Evolutionary conservation across 225 moss, liverwort and hornwort species (phyloP).

Genomic region (Lunularia cruciata): DNA sequence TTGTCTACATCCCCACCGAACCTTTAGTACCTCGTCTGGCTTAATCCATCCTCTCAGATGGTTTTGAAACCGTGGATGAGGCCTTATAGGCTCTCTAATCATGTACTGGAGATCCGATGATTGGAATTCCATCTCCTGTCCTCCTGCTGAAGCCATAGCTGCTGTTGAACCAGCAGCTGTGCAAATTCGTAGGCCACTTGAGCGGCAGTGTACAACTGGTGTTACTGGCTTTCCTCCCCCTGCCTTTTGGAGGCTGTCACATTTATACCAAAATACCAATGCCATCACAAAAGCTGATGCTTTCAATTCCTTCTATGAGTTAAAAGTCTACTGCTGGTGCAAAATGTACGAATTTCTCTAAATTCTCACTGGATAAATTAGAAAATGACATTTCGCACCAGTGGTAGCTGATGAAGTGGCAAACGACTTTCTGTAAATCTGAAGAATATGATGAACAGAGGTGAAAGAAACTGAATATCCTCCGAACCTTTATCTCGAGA

Average conservation of each 20-base stretch:
- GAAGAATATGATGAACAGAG: too few species aligned
- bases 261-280: too few species aligned
- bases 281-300: too few species aligned
- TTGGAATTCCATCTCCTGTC: slow-evolving; percentile 51
- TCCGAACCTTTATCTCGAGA: too few species aligned
- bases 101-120: slow-evolving; percentile 76
- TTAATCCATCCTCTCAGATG: slow-evolving; percentile 59
- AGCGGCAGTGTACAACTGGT: slow-evolving; percentile 65
- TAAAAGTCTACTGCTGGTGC: too few species aligned
- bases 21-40: slow-evolving; percentile 41
- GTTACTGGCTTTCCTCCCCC: slow-evolving; percentile 5
- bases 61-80: slow-evolving; percentile 51
- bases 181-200: slow-evolving; percentile 79
- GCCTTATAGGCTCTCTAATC: slow-evolving; percentile 71
- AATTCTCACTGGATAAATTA: too few species aligned
- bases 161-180: slow-evolving; percentile 80
- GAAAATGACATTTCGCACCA: too few species aligned
- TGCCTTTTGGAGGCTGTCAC: slow-evolving; percentile 26
- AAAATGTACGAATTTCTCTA: too few species aligned
- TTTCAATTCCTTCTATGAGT: too few species aligned
- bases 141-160: slow-evolving; percentile 89
- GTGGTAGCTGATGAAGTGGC: too few species aligned
- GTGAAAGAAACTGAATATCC: too few species aligned
- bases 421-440: too few species aligned
- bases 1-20: slow-evolving; percentile 72